Evolutionary conservation across 768 basidiomycete genomes (phyloP).

Genomic region (Boletus speciosus): DNA sequence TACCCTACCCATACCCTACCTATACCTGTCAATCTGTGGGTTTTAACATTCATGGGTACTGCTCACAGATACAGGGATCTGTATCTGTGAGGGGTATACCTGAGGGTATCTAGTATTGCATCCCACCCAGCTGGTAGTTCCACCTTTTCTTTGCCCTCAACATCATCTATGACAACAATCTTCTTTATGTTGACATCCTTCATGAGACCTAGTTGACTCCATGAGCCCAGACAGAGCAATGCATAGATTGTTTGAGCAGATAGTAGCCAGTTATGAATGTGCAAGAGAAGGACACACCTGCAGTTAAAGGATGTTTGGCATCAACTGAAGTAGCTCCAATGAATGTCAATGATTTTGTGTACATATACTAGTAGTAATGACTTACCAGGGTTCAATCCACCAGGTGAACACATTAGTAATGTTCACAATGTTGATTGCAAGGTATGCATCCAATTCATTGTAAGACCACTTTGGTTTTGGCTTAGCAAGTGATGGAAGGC

Average conservation of each 20-base stretch:
- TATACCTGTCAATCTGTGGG: too few relatives aligned
- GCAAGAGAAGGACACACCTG: neutral
- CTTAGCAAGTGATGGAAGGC: too few relatives aligned
- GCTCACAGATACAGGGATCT: too few relatives aligned
- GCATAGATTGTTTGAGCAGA: too few relatives aligned
- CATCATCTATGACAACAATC: neutral
- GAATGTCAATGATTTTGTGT: too few relatives aligned
- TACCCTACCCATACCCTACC: too few relatives aligned
- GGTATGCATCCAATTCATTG: neutral
- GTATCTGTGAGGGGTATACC: too few relatives aligned
- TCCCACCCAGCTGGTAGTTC: too few relatives aligned
- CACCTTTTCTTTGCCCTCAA: too few relatives aligned
- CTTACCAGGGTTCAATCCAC: neutral
- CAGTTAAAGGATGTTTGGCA: neutral
- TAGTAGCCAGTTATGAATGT: neutral
- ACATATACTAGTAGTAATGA: neutral
- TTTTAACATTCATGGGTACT: too few relatives aligned
- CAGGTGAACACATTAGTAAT: neutral
- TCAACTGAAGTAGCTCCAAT: neutral
- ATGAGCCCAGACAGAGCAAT: neutral
- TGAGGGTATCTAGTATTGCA: too few relatives aligned
- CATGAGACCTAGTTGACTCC: neutral
- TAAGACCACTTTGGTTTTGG: too few relatives aligned
- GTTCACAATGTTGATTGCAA: neutral
- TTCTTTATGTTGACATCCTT: neutral